A percentile compares a stretch with the other conserved stretches of the same genome.
Conservation (phyloP, 78 protist genomes). For the Emiliania huxleyi region DNA sequence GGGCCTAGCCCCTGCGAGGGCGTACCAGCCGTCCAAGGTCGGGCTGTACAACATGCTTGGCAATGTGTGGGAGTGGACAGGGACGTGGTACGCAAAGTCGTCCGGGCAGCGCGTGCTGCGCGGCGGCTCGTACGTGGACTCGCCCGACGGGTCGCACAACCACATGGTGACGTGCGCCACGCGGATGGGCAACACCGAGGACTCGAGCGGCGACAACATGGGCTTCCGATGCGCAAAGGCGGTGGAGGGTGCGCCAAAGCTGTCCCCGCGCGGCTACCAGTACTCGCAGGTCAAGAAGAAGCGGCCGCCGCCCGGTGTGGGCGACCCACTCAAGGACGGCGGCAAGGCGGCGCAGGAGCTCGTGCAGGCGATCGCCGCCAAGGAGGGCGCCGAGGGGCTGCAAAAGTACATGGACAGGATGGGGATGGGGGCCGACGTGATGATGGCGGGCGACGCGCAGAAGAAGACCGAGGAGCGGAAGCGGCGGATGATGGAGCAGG, state of each 20-base stretch:
- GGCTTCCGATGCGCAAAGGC: slow-evolving; percentile 44
- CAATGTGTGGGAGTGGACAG: slow-evolving; percentile 39
- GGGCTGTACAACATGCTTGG: slow-evolving; percentile 36
- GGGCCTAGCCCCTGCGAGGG: not conserved
- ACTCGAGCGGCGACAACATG: not conserved
- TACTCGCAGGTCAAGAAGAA: not conserved
- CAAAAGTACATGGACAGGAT: slow-evolving; percentile 14
- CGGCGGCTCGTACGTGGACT: slow-evolving; percentile 46
- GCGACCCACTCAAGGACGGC: slow-evolving; percentile 30
- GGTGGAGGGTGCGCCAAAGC: not conserved
- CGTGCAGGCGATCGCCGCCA: slow-evolving; percentile 26
- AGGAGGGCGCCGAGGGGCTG: slow-evolving; percentile 34
- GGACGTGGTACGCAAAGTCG: not conserved
- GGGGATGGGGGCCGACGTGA: slow-evolving; percentile 22
- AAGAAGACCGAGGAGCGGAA: not conserved
- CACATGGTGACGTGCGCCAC: not conserved
- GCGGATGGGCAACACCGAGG: slow-evolving; percentile 48
- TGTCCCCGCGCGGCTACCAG: not conserved
- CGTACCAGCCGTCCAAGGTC: not conserved
- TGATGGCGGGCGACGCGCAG: slow-evolving; percentile 16
- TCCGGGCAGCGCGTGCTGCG: slow-evolving; percentile 13
- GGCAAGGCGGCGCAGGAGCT: slow-evolving; percentile 10
- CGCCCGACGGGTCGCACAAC: not conserved
- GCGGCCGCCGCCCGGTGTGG: slow-evolving; percentile 2
- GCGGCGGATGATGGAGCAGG: not conserved